phyloP scores from a whole-genome alignment of 805 yeast species.

The Hanseniaspora lachancei region DNA sequence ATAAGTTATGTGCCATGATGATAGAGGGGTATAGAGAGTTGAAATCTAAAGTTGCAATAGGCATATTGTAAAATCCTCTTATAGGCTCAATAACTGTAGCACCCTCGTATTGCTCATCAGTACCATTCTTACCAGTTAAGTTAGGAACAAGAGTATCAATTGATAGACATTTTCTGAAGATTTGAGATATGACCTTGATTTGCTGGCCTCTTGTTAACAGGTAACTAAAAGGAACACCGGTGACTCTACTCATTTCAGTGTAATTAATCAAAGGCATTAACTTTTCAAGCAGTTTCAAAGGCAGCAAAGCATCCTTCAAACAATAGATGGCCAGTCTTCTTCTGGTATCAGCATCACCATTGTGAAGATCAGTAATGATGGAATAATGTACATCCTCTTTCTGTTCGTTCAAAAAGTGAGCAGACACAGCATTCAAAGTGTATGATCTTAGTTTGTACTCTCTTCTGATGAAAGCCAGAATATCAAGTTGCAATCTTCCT shows the following conservation, averaged over 20 bases:
- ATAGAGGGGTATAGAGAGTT: conserved; percentile 94
- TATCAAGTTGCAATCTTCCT: conserved; percentile 89
- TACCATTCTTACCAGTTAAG: conserved; percentile 52
- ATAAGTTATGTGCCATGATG: conserved; percentile 97
- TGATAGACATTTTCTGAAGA: conserved; percentile 81
- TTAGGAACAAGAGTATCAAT: conserved; percentile 85
- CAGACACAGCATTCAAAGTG: conserved; percentile 88
- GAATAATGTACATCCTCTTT: conserved; percentile 98
- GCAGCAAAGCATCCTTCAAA: conserved; percentile 88
- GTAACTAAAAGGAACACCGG: conserved; percentile 94
- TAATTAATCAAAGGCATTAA: conserved; percentile 93
- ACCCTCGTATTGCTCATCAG: conserved; percentile 93
- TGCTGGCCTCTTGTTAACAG: conserved; percentile 89
- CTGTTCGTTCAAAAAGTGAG: conserved; percentile 86
- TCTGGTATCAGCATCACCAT: conserved; percentile 84
- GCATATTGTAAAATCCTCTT: conserved; percentile 91
- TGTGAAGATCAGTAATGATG: conserved; percentile 85
- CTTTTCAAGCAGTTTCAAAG: conserved; percentile 75
- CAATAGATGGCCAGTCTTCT: conserved; percentile 93
- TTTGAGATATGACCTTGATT: conserved; percentile 89
- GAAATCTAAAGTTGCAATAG: conserved; percentile 95
- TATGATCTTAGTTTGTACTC: conserved; percentile 91
- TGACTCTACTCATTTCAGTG: conserved; percentile 98
- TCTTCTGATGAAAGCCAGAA: conserved; percentile 83
- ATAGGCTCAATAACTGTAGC: conserved; percentile 97